Conservation (phyloP, 148 eudicot genomes). For the Fagopyrum homotropicum region DNA sequence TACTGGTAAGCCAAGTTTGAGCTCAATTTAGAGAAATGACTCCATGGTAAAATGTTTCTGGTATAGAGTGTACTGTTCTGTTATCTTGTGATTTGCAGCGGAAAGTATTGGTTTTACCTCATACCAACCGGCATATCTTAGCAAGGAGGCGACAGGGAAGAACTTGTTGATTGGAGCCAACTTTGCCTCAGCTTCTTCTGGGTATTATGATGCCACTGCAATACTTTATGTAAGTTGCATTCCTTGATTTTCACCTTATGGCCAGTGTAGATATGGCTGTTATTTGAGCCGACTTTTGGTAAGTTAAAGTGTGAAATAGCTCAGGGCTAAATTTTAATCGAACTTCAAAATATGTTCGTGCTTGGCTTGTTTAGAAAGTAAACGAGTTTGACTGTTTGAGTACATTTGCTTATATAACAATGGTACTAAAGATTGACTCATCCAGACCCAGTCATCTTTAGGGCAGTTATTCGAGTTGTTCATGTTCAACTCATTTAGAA, state of each 20-base stretch:
- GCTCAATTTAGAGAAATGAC: neutral
- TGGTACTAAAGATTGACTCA: no score
- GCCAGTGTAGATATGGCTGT: no score
- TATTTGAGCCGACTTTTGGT: no score
- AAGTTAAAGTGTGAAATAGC: no score
- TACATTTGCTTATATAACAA: no score
- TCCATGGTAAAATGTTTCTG: neutral
- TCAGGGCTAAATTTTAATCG: no score
- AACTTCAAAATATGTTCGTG: no score
- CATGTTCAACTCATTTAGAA: no score
- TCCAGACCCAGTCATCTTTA: no score
- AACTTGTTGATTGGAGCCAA: conserved; percentile 55
- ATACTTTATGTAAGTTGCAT: conserved; percentile 44
- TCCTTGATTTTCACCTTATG: neutral
- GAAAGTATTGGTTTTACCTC: conserved; percentile 63
- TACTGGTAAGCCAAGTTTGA: conserved; percentile 41
- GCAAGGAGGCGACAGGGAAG: conserved; percentile 42
- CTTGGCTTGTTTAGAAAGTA: no score
- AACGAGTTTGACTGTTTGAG: no score
- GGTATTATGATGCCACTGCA: conserved; percentile 58
- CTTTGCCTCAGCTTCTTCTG: conserved; percentile 74
- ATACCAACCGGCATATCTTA: conserved; percentile 55
- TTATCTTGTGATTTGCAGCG: conserved; percentile 29
- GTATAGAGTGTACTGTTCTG: neutral
- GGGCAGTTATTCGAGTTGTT: no score